These are phyloP conservation scores for Hortaea werneckii DNA, from an alignment of 2,329 filamentous ascomycete species.

Conservation along the genomic window DNA sequence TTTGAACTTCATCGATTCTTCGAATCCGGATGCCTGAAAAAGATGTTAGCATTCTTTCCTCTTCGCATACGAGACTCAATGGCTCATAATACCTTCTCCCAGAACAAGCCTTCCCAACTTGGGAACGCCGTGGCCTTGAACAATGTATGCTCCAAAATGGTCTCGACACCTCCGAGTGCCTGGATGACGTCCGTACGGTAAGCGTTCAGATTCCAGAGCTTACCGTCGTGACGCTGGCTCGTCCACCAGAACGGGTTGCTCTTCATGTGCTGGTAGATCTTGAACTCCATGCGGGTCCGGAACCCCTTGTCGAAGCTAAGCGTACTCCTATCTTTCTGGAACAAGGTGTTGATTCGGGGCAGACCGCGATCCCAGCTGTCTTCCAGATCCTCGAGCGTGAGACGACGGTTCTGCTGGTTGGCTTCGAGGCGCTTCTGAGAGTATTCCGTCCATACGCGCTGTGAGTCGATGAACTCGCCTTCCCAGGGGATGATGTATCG, in stretches of 20 bases:
- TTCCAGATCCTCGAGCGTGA: slow-evolving; percentile 92
- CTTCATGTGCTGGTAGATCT: slow-evolving; percentile 98
- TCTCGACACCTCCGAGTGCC: slow-evolving; percentile 90
- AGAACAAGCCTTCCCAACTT: slow-evolving; percentile 68
- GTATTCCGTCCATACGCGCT: slow-evolving; percentile 98
- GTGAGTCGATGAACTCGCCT: slow-evolving; percentile 96
- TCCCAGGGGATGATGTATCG: slow-evolving; percentile 99
- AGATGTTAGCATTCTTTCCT: neutral
- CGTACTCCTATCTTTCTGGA: slow-evolving; percentile 96
- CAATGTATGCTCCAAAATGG: slow-evolving; percentile 82
- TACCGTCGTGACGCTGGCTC: slow-evolving; percentile 85
- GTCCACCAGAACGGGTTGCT: slow-evolving; percentile 4
- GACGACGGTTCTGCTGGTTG: slow-evolving; percentile 88
- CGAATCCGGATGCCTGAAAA: slow-evolving; percentile 18
- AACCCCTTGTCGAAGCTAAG: slow-evolving; percentile 98
- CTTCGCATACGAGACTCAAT: too few species aligned
- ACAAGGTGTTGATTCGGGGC: slow-evolving; percentile 94
- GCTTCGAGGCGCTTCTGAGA: slow-evolving; percentile 96
- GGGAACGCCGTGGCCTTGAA: slow-evolving; percentile 97
- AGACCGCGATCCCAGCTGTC: slow-evolving; percentile 98
- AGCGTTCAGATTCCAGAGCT: slow-evolving; percentile 92
- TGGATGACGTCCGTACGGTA: slow-evolving; percentile 97
- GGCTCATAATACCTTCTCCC: neutral
- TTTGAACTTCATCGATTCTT: neutral
- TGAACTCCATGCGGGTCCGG: slow-evolving; percentile 90